phyloP scores from a whole-genome alignment of 441 rosid genomes.

The Populus hybrid region DNA sequence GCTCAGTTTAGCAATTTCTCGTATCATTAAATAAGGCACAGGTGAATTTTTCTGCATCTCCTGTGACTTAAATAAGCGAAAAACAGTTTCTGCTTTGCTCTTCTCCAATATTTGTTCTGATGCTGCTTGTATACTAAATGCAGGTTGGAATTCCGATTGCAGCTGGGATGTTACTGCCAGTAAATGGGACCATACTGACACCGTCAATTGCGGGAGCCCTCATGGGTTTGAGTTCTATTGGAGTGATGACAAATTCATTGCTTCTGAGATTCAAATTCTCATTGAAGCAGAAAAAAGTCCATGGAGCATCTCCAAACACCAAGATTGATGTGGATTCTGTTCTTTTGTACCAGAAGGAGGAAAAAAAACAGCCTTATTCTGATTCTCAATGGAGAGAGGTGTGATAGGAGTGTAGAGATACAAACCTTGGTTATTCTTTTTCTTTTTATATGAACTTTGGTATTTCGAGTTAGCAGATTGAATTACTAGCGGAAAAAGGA shows the following conservation, averaged over 20 bases:
- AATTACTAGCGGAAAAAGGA: not conserved
- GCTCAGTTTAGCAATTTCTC: not conserved
- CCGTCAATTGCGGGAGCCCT: constrained; percentile 97
- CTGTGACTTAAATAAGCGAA: not conserved
- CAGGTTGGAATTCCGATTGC: constrained; percentile 94
- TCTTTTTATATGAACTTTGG: not conserved
- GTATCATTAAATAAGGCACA: not conserved
- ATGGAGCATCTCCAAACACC: constrained; percentile 11
- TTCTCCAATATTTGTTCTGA: not conserved
- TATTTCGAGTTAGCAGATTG: not conserved
- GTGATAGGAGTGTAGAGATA: not conserved
- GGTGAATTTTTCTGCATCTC: not conserved
- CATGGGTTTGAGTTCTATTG: constrained; percentile 94
- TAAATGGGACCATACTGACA: constrained; percentile 83
- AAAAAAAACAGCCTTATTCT: constrained; percentile 26
- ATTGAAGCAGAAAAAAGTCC: constrained; percentile 35
- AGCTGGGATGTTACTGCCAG: constrained; percentile 81
- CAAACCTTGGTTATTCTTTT: not conserved
- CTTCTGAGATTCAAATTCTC: constrained; percentile 65
- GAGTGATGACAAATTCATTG: constrained; percentile 90
- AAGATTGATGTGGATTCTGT: constrained; percentile 11
- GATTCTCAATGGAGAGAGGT: constrained; percentile 30
- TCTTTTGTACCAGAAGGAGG: constrained; percentile 25
- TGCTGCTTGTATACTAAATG: not conserved
- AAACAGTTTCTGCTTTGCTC: not conserved